phyloP scores from a whole-genome alignment of 2,329 filamentous ascomycete genomes.

The Leptographium flavum region DNA sequence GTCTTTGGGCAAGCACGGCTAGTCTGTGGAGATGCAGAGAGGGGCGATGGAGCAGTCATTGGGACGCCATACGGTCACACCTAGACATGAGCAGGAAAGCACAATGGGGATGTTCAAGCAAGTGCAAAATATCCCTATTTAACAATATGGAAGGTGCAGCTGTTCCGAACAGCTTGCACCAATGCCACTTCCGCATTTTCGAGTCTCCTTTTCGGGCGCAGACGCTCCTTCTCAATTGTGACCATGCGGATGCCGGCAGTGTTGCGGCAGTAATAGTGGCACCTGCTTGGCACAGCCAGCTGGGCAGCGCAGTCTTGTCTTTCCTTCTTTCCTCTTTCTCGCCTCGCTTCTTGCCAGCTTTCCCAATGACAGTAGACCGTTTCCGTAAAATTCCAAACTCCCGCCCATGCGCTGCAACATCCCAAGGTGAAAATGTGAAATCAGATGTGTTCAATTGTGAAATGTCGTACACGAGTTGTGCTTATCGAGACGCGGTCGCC shows the following conservation, averaged over 20 bases:
- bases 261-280: neutral
- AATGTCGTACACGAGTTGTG: neutral
- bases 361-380: conserved; percentile 1
- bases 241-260: neutral
- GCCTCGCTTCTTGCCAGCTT: too few relatives aligned
- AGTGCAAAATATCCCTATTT: conserved; percentile 1
- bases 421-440: neutral
- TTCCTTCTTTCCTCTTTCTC: neutral
- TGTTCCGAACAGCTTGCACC: neutral
- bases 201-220: neutral
- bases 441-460: neutral
- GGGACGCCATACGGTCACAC: too few relatives aligned
- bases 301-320: neutral
- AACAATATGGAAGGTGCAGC: neutral
- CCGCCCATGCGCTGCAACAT: conserved; percentile 8
- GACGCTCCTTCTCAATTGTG: conserved; percentile 1
- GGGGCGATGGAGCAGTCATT: too few relatives aligned
- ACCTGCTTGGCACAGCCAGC: neutral
- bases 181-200: neutral
- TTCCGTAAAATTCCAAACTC: conserved; percentile 8
- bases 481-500: neutral
- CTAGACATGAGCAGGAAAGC: neutral
- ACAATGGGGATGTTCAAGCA: neutral
- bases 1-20: too few relatives aligned
- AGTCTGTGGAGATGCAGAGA: too few relatives aligned